Conservation (phyloP, 2,329 filamentous ascomycete species). For the Boeremia lycopersici region DNA sequence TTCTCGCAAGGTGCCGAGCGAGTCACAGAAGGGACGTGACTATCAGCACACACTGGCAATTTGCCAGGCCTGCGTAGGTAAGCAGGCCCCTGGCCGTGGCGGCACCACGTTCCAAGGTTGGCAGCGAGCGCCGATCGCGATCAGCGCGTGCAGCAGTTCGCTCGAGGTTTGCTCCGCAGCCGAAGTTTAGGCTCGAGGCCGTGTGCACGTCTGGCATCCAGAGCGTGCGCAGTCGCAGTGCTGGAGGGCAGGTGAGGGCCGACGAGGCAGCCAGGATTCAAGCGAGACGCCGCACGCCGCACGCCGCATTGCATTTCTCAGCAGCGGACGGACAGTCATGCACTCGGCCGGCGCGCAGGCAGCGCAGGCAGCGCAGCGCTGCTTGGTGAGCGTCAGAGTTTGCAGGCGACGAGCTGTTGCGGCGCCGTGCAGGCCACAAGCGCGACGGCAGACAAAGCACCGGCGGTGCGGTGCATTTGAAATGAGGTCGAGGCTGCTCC, state of each 20-base stretch:
- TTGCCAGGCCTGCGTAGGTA: not conserved
- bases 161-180: not conserved
- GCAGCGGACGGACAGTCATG: slow-evolving; percentile 4
- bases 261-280: slow-evolving; percentile 12
- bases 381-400: slow-evolving; percentile 2
- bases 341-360: slow-evolving; percentile 7
- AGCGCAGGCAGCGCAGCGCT: not conserved
- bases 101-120: not conserved
- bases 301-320: slow-evolving; percentile 15
- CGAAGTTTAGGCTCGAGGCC: not conserved
- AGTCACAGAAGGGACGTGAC: no score
- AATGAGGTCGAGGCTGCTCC: slow-evolving; percentile 15
- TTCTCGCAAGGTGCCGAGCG: no score
- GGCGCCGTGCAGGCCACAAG: not conserved
- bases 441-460: not conserved
- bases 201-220: not conserved
- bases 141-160: slow-evolving; percentile 4
- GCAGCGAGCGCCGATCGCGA: slow-evolving; percentile 5
- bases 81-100: not conserved
- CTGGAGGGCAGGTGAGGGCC: not conserved
- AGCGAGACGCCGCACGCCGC: slow-evolving; percentile 4
- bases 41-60: no score
- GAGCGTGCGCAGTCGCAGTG: no score
- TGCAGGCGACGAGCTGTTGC: not conserved
- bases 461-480: slow-evolving; percentile 5